Percentiles rank a stretch among this genome's conserved stretches.
These are phyloP conservation scores for Eucalyptus paniculata DNA, from an alignment of 345 rosid species.

Conservation along the genomic window DNA sequence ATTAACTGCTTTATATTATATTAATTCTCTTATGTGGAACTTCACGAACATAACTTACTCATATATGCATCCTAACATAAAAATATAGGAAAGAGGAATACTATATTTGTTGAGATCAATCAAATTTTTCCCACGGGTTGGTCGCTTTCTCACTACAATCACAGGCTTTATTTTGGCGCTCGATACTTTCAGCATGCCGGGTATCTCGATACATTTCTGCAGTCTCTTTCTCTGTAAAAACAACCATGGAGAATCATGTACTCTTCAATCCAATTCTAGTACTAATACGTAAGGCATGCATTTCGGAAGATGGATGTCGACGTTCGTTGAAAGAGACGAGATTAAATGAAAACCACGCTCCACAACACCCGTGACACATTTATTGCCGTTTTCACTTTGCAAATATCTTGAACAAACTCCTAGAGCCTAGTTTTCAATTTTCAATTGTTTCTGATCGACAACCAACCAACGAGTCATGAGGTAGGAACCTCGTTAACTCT, in stretches of 20 bases:
- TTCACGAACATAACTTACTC: too few species aligned
- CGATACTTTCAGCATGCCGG: conserved; percentile 20
- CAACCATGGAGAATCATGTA: neutral
- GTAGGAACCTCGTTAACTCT: too few species aligned
- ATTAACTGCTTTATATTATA: neutral
- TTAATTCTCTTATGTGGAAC: too few species aligned
- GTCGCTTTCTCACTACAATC: conserved; percentile 30
- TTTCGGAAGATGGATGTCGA: neutral
- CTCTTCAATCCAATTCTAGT: neutral
- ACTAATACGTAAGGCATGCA: neutral
- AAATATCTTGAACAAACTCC: too few species aligned
- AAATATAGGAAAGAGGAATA: neutral
- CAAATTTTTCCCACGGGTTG: conserved; percentile 38
- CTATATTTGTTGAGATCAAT: conserved; percentile 1
- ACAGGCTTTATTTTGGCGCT: conserved; percentile 22
- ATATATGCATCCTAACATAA: too few species aligned
- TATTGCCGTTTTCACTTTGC: too few species aligned
- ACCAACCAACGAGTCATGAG: too few species aligned
- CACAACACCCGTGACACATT: too few species aligned
- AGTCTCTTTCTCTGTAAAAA: conserved; percentile 26
- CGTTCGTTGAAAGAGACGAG: neutral
- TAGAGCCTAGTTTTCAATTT: too few species aligned
- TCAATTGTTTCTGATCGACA: too few species aligned
- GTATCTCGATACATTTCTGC: conserved; percentile 37
- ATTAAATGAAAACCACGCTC: neutral